Percentiles rank a stretch among this genome's conserved stretches.
These are phyloP conservation scores for Stachybotrys echinatus DNA, from an alignment of 2,329 filamentous ascomycete genomes.

Conservation along the genomic window DNA sequence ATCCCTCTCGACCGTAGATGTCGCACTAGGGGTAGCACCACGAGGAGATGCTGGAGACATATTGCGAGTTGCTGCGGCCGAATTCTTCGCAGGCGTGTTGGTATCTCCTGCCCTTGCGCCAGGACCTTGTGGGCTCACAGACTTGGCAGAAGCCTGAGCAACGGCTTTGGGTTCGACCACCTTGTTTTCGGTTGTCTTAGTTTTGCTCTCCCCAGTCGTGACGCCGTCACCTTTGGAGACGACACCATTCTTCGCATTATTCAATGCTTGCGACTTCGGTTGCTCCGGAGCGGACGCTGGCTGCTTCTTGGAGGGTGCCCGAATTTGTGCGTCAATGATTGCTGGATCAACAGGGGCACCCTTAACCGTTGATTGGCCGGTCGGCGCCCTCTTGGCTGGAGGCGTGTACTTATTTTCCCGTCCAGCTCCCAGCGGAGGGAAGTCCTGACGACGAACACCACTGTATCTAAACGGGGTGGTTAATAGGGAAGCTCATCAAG, in stretches of 20 bases:
- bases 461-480: conserved; percentile 62
- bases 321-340: conserved; percentile 83
- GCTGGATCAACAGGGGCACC: conserved; percentile 80
- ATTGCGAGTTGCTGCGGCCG: conserved; percentile 34
- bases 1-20: conserved; percentile 56
- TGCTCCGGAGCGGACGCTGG: conserved; percentile 15
- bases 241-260: conserved; percentile 22
- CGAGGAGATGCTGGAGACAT: conserved; percentile 32
- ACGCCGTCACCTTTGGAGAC: conserved; percentile 17
- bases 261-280: conserved; percentile 15
- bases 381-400: conserved; percentile 77
- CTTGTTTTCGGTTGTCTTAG: conserved; percentile 20
- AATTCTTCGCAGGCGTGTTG: conserved; percentile 23
- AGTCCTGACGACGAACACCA: conserved; percentile 75
- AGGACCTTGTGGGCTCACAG: conserved; percentile 21
- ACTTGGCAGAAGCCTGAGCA: conserved; percentile 20
- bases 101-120: conserved; percentile 25
- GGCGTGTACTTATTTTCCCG: conserved; percentile 77
- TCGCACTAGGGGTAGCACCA: conserved; percentile 44
- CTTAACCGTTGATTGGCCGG: conserved; percentile 65
- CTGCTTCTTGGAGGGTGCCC: conserved; percentile 35
- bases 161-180: conserved; percentile 7
- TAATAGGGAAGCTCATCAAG: not conserved
- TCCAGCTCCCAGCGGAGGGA: conserved; percentile 52
- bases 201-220: conserved; percentile 11